Conservation (phyloP, 768 basidiomycete species). For the Cystofilobasidium bisporidii region DNA sequence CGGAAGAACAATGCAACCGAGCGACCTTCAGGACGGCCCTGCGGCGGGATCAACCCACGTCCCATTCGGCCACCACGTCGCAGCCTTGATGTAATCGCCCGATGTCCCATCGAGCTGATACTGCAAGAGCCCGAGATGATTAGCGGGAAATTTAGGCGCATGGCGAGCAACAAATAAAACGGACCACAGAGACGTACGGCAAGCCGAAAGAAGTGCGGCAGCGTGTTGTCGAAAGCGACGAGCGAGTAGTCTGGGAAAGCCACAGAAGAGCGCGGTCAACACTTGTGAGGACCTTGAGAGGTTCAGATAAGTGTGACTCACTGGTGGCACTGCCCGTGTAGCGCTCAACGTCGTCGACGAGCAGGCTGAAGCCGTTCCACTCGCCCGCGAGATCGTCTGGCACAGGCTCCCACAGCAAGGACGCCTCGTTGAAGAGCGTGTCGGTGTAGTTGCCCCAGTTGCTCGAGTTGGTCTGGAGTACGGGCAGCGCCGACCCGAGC, state of each 20-base stretch:
- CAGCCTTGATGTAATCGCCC: conserved; percentile 18
- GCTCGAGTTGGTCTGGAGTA: conserved; percentile 64
- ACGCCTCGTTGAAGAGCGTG: neutral
- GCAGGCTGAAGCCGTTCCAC: conserved; percentile 68
- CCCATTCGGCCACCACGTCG: conserved; percentile 61
- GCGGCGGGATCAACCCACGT: conserved; percentile 66
- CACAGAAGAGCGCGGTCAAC: conserved; percentile 56
- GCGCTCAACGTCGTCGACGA: conserved; percentile 78
- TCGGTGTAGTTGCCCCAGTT: conserved; percentile 33
- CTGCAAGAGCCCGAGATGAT: conserved; percentile 27
- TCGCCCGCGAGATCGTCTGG: conserved; percentile 41
- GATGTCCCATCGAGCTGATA: conserved; percentile 34
- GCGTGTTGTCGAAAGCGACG: neutral
- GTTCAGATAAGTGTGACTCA: too few relatives aligned
- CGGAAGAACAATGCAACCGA: neutral
- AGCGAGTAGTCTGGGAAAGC: conserved; percentile 46
- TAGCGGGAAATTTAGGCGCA: neutral
- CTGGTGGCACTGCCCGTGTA: conserved; percentile 62
- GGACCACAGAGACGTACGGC: conserved; percentile 19
- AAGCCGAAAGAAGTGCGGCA: conserved; percentile 26
- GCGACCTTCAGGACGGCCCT: neutral
- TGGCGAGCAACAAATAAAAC: conserved; percentile 31
- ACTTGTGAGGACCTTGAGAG: too few relatives aligned
- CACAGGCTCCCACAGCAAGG: conserved; percentile 50
- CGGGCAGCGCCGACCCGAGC: conserved; percentile 58